These are phyloP conservation scores for Incumbomyces delicatus DNA, from an alignment of 2,329 filamentous ascomycete genomes.

Conservation along the genomic window DNA sequence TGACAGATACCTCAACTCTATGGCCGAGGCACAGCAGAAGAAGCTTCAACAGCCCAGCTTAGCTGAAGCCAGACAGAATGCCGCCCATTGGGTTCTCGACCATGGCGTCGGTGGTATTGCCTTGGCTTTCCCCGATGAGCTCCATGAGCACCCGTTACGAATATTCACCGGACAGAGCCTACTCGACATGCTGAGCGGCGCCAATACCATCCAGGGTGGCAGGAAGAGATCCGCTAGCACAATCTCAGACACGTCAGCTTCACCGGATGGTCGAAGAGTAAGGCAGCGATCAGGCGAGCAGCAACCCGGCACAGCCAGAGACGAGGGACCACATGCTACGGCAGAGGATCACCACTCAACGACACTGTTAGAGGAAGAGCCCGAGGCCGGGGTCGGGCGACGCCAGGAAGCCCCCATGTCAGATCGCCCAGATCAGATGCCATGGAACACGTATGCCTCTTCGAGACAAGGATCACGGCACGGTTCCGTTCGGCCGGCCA, in stretches of 20 bases:
- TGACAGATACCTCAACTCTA: slow-evolving; percentile 50
- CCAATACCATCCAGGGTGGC: slow-evolving; percentile 9
- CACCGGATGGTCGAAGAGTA: slow-evolving; percentile 22
- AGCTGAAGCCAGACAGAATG: slow-evolving; percentile 51
- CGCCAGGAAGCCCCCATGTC: slow-evolving; percentile 56
- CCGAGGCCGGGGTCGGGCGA: slow-evolving; percentile 55
- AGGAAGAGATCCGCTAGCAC: slow-evolving; percentile 24
- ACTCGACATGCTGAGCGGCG: slow-evolving; percentile 38
- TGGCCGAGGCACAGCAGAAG: slow-evolving; percentile 38
- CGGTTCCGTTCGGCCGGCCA: slow-evolving; percentile 28
- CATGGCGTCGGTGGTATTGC: slow-evolving; percentile 48
- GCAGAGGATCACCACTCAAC: slow-evolving; percentile 32
- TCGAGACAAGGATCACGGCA: slow-evolving; percentile 44
- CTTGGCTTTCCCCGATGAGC: slow-evolving; percentile 32
- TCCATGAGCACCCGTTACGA: slow-evolving; percentile 42
- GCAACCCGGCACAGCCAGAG: slow-evolving; percentile 19
- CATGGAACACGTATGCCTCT: slow-evolving; percentile 55
- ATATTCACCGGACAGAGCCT: slow-evolving; percentile 50
- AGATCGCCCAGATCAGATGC: slow-evolving; percentile 58
- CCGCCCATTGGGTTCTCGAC: slow-evolving; percentile 51
- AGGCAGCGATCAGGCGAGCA: slow-evolving; percentile 27
- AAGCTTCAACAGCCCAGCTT: slow-evolving; percentile 36
- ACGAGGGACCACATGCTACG: slow-evolving; percentile 25
- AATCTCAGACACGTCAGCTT: slow-evolving; percentile 20
- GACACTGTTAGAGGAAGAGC: slow-evolving; percentile 25